phyloP scores from a whole-genome alignment of 148 eudicot species.

The Rhododendron molle region DNA sequence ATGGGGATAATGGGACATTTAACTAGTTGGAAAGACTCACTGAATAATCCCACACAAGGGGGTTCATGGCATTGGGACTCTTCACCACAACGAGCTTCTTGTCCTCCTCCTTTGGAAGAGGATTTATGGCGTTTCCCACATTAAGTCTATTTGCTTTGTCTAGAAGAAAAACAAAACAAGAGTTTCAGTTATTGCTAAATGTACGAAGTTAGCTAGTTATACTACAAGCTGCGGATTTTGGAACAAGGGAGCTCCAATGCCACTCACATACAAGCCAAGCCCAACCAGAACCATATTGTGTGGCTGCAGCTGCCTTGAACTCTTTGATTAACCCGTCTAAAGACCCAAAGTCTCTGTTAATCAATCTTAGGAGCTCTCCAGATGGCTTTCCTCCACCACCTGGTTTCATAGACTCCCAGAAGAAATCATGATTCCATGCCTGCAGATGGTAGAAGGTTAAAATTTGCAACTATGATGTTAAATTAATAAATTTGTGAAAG shows the following conservation, averaged over 20 bases:
- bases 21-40: conserved; percentile 41
- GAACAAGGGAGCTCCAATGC: not conserved
- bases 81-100: conserved; percentile 85
- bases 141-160: conserved; percentile 70
- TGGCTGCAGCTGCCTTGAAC: conserved; percentile 81
- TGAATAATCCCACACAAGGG: conserved; percentile 80
- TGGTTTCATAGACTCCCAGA: conserved; percentile 97
- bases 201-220: not conserved
- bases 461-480: not conserved
- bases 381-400: conserved; percentile 94
- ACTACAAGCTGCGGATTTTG: not conserved
- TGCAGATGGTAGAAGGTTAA: conserved; percentile 12
- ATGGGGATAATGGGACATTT: not conserved
- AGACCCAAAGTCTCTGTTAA: conserved; percentile 89
- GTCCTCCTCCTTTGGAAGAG: conserved; percentile 75
- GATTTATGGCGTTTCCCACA: conserved; percentile 74
- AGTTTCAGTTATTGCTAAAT: not conserved
- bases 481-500: not conserved
- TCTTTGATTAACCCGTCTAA: conserved; percentile 65
- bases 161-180: conserved; percentile 17
- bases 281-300: conserved; percentile 99
- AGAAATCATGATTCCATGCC: conserved; percentile 94
- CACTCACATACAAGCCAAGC: conserved; percentile 96
- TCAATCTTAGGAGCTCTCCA: conserved; percentile 66
- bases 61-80: conserved; percentile 93